Percentiles rank a stretch among this genome's conserved stretches.
phyloP scores from a whole-genome alignment of 768 basidiomycete genomes.

The Mycena rebaudengoi region DNA sequence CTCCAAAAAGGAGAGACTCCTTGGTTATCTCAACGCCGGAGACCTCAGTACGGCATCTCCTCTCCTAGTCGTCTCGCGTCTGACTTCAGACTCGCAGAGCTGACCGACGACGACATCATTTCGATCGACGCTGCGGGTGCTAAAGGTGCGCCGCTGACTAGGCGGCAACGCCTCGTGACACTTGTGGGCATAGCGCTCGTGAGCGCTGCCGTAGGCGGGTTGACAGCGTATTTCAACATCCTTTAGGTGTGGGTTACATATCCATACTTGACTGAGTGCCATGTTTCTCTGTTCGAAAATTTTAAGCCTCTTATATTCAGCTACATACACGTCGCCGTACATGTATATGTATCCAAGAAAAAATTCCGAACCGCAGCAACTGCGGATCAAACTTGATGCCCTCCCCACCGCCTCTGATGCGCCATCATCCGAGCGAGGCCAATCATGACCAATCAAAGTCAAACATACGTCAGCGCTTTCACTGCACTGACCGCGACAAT shows the following conservation, averaged over 20 bases:
- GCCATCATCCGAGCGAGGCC: too few relatives aligned
- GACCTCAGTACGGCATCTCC: constrained; percentile 16
- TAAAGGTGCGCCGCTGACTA: constrained; percentile 35
- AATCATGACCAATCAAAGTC: too few relatives aligned
- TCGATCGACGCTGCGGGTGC: constrained; percentile 56
- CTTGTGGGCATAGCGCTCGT: not conserved
- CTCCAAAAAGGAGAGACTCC: constrained; percentile 22
- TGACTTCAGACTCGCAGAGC: not conserved
- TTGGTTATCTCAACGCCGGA: constrained; percentile 24
- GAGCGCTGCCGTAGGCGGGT: not conserved
- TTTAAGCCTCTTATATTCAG: too few relatives aligned
- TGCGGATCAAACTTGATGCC: too few relatives aligned
- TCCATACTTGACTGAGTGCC: too few relatives aligned
- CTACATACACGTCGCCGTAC: too few relatives aligned
- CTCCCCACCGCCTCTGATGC: too few relatives aligned
- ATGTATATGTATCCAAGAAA: too few relatives aligned
- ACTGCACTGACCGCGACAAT: too few relatives aligned
- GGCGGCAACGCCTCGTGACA: not conserved
- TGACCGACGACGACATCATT: constrained; percentile 51
- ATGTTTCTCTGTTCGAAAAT: too few relatives aligned
- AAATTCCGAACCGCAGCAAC: too few relatives aligned
- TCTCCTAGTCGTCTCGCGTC: not conserved
- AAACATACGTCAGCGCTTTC: too few relatives aligned
- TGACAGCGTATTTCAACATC: not conserved
- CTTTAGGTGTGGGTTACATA: not conserved